Conservation (phyloP, 768 basidiomycete genomes). For the Pleurotus giganteus region DNA sequence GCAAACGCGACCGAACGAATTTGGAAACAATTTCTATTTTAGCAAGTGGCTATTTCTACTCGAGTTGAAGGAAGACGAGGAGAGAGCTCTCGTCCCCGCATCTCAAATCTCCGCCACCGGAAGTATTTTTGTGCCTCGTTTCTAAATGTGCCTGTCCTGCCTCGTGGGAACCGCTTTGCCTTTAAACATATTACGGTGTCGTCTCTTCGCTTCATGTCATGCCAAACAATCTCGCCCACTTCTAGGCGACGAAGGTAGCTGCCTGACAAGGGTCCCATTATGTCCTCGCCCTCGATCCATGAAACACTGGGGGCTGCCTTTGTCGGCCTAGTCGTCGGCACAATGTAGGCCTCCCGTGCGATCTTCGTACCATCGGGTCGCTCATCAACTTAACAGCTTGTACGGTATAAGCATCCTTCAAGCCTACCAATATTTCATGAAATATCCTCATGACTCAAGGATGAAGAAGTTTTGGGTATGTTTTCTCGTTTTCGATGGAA, state of each 20-base stretch:
- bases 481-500: not conserved
- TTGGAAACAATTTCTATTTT: too few species aligned
- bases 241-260: not conserved
- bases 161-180: not conserved
- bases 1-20: too few species aligned
- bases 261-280: not conserved
- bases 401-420: conserved; percentile 7
- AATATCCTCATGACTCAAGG: not conserved
- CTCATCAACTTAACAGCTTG: not conserved
- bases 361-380: not conserved
- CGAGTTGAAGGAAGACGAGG: too few species aligned
- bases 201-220: not conserved
- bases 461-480: conserved; percentile 1
- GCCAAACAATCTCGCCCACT: not conserved
- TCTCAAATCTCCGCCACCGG: not conserved
- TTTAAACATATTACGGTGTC: not conserved
- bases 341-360: not conserved
- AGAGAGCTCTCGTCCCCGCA: too few species aligned
- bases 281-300: conserved; percentile 5
- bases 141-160: not conserved
- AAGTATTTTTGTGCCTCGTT: too few species aligned
- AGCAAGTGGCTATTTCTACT: too few species aligned
- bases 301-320: conserved; percentile 8
- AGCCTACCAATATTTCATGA: conserved; percentile 9
- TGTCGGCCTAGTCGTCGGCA: conserved; percentile 1